Conservation (phyloP, 2,329 filamentous ascomycete species). For the Diaporthe sp. region DNA sequence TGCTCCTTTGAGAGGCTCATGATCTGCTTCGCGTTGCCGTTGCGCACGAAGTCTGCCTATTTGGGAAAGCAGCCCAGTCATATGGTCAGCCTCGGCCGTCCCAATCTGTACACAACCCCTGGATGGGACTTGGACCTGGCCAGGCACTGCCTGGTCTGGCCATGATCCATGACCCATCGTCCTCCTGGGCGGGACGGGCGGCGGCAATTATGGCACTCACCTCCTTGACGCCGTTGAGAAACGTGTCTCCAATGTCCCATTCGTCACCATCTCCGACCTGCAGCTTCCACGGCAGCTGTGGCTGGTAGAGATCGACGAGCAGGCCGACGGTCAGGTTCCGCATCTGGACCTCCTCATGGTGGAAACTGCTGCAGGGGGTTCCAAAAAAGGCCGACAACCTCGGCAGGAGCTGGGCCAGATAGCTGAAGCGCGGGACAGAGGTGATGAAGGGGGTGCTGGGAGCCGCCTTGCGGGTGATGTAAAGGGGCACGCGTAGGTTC, state of each 20-base stretch:
- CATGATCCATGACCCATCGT: neutral
- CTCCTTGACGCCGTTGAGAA: slow-evolving; percentile 76
- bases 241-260: slow-evolving; percentile 74
- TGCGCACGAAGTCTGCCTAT: slow-evolving; percentile 86
- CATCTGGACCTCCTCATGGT: slow-evolving; percentile 68
- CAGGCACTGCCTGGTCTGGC: neutral
- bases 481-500: slow-evolving; percentile 67
- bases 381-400: slow-evolving; percentile 68
- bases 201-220: slow-evolving; percentile 50
- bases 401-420: slow-evolving; percentile 70
- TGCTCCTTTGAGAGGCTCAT: slow-evolving; percentile 90
- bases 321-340: slow-evolving; percentile 68
- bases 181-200: neutral
- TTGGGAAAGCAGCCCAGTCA: slow-evolving; percentile 24
- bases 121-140: neutral
- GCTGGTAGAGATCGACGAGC: slow-evolving; percentile 70
- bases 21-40: slow-evolving; percentile 89
- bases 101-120: neutral
- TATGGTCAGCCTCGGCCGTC: slow-evolving; percentile 2
- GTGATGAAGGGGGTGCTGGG: slow-evolving; percentile 66
- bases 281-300: slow-evolving; percentile 67
- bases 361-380: slow-evolving; percentile 69
- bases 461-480: slow-evolving; percentile 65
- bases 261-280: slow-evolving; percentile 67
- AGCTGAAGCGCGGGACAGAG: slow-evolving; percentile 70